Evolutionary conservation across 805 yeast genomes (phyloP).

Genomic region (Candida boleticola): DNA sequence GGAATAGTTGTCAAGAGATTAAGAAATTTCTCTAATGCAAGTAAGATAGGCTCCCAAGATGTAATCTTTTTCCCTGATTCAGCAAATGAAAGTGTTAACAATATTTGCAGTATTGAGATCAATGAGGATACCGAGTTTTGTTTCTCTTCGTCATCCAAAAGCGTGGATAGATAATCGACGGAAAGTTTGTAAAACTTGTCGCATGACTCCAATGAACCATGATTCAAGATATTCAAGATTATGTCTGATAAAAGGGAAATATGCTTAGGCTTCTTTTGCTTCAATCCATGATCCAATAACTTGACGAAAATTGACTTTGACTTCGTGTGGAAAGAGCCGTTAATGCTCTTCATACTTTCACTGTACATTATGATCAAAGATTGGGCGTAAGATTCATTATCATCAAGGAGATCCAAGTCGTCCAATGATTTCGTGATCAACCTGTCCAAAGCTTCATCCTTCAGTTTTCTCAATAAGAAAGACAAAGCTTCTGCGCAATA

Average conservation of each 20-base stretch:
- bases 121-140: constrained; percentile 4
- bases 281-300: constrained; percentile 37
- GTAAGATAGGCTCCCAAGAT: constrained; percentile 44
- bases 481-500: constrained; percentile 92
- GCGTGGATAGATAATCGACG: constrained; percentile 10
- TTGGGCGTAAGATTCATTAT: constrained; percentile 45
- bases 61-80: constrained; percentile 67
- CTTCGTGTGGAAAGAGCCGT: constrained; percentile 73
- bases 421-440: constrained; percentile 47
- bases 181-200: constrained; percentile 40
- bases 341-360: constrained; percentile 73
- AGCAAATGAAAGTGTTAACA: constrained; percentile 54
- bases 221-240: constrained; percentile 49
- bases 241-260: constrained; percentile 58
- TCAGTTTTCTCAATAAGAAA: constrained; percentile 71
- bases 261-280: constrained; percentile 10
- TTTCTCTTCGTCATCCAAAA: constrained; percentile 1
- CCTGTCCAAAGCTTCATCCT: constrained; percentile 40
- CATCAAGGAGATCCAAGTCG: constrained; percentile 25
- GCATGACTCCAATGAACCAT: constrained; percentile 51
- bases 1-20: constrained; percentile 5
- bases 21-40: constrained; percentile 15
- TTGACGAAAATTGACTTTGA: constrained; percentile 48
- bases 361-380: constrained; percentile 62
- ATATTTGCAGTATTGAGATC: constrained; percentile 36